A percentile compares a stretch with the other conserved stretches of the same genome.
Evolutionary conservation across 176 grass and related monocot genomes (phyloP).

Genomic region (sorghum (Sorghum bicolor)): Sorghum_bicolor_NCBIv3 NC_012876.2:65346001-65346500

Average conservation of each 20-base stretch:
- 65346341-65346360: neutral
- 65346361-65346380: neutral
- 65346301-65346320: neutral
- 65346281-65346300: neutral
- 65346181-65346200: slow-evolving; percentile 37
- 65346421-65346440: slow-evolving; percentile 2
- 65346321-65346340: slow-evolving; percentile 9
- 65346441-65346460: neutral
- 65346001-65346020: slow-evolving; percentile 39
- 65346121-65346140: slow-evolving; percentile 42
- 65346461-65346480: neutral
- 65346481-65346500: neutral
- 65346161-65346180: slow-evolving; percentile 30
- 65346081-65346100: slow-evolving; percentile 33
- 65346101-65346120: slow-evolving; percentile 38
- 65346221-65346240: neutral
- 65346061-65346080: slow-evolving; percentile 47
- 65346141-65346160: slow-evolving; percentile 34
- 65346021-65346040: slow-evolving; percentile 47
- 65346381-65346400: slow-evolving; percentile 24
- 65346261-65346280: slow-evolving; percentile 6
- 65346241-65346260: neutral
- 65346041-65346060: slow-evolving; percentile 30
- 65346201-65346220: slow-evolving; percentile 23
- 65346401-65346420: slow-evolving; percentile 1